A percentile compares a stretch with the other conserved stretches of the same genome.
Evolutionary conservation across 805 yeast genomes (phyloP).

Genomic region (Myxozyma sirexii): DNA sequence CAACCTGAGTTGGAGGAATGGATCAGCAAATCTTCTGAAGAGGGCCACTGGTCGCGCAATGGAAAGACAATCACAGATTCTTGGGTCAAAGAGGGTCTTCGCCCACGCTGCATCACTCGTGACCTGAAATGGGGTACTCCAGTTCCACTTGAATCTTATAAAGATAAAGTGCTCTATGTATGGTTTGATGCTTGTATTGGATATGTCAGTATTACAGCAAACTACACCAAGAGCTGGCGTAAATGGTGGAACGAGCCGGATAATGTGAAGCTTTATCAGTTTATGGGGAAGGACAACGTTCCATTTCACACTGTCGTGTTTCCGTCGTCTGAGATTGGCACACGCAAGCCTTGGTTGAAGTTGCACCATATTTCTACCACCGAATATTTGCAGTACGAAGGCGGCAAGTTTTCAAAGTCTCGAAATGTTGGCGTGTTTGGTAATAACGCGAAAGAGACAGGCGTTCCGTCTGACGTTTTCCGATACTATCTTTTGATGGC

Average conservation of each 20-base stretch:
- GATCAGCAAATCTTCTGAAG: conserved; percentile 65
- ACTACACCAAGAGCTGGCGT: conserved; percentile 79
- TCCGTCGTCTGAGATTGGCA: conserved; percentile 92
- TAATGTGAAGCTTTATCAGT: conserved; percentile 84
- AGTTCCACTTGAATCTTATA: conserved; percentile 84
- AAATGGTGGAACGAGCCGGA: conserved; percentile 97
- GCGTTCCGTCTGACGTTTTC: conserved; percentile 92
- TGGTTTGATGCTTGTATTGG: conserved; percentile 99
- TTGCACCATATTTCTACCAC: conserved; percentile 90
- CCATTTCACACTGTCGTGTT: conserved; percentile 98
- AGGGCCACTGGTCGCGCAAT: conserved; percentile 91
- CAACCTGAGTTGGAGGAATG: conserved; percentile 75
- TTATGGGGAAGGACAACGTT: conserved; percentile 99
- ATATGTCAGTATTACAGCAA: conserved; percentile 93
- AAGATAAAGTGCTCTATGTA: conserved; percentile 90
- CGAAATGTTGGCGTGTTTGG: conserved; percentile 98
- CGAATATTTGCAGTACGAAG: conserved; percentile 92
- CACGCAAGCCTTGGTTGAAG: conserved; percentile 86
- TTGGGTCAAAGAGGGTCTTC: conserved; percentile 92
- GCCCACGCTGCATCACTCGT: conserved; percentile 94
- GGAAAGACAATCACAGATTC: conserved; percentile 84
- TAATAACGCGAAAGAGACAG: conserved; percentile 93
- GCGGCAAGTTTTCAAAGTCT: conserved; percentile 97
- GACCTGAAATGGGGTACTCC: conserved; percentile 99
- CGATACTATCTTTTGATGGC: conserved; percentile 90